Evolutionary conservation across 768 basidiomycete species (phyloP), one percentile per base, ranked within the genome.

Genomic region (Mycena epipterygia): DNA sequence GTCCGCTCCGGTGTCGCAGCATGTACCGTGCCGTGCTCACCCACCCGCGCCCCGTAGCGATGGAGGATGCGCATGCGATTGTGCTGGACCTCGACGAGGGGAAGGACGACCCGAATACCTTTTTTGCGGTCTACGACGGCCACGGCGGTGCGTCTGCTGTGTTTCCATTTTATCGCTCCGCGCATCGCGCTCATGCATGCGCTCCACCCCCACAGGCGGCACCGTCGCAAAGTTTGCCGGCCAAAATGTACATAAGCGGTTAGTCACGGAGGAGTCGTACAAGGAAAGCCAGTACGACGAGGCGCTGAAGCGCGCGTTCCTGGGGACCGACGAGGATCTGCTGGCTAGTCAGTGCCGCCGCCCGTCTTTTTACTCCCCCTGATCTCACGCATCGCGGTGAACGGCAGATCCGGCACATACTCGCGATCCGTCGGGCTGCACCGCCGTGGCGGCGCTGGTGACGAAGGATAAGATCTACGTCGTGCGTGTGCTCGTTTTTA

Each of bases 51-150:
- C 30, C 68, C 41, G 59, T 77, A 99, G 97, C 92, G 75, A 99
- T 99, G 98, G 98, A 99, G 84, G 97, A 99, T 77, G 90, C 97
- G 1, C 97, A 99, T 81, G 86, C 94, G 21, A 86, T 89, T 42
- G 82, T 94, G 30, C 84, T 97, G 52, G 86, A 90, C 71, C 84
- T 98, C 66, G 91, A 93, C 67, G 87, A 86, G 46, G 83, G 75
- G 68, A 80, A 68, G 33, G 78, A 82, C 1, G 80, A 84, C 42
- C 82, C 84, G 7, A 93, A 92, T 78, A 88, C 94, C 0, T 97
- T 98, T 84, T 98, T 99, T 76, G 97, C 94, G 32, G 97, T 99
- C 2, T 99, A 98, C 78, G 98, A 99, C 82, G 98, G 98, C 33
- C 98, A 99, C 79, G 98, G 98, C 69, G 98, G 97, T 95, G 77